These are phyloP conservation scores for Amniculicola lignicola DNA, from an alignment of 495 filamentous ascomycete genomes.

Conservation along the genomic window DNA sequence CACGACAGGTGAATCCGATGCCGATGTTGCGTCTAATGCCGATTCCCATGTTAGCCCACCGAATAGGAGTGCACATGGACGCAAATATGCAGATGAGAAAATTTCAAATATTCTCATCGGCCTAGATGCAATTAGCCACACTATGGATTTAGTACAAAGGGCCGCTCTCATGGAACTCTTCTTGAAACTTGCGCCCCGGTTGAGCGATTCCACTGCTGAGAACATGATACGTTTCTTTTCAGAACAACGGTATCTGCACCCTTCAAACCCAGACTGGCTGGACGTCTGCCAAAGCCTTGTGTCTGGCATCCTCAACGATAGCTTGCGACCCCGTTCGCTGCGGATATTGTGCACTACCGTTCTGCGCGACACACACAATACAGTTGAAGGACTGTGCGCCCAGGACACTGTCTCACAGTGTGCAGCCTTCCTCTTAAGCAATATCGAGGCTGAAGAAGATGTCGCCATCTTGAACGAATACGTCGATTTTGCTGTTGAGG, in stretches of 20 bases:
- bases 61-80: background rate
- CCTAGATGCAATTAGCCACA: constrained; percentile 34
- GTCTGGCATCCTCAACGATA: constrained; percentile 63
- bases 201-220: constrained; percentile 58
- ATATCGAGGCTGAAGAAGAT: constrained; percentile 52
- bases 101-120: constrained; percentile 17
- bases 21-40: constrained; percentile 1
- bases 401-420: constrained; percentile 10
- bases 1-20: background rate
- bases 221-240: constrained; percentile 58
- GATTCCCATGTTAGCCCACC: background rate
- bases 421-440: constrained; percentile 49
- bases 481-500: constrained; percentile 50
- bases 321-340: constrained; percentile 59
- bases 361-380: constrained; percentile 64
- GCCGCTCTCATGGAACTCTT: constrained; percentile 70
- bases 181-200: constrained; percentile 52
- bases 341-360: constrained; percentile 58
- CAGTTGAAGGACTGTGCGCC: constrained; percentile 37
- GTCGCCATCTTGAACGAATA: constrained; percentile 44
- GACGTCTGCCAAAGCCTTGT: constrained; percentile 60
- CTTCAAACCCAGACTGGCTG: constrained; percentile 66
- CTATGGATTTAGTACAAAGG: constrained; percentile 50
- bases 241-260: constrained; percentile 64
- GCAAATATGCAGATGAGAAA: background rate